phyloP scores from a whole-genome alignment of 495 filamentous ascomycete genomes.

The Daldinia grandis region DNA sequence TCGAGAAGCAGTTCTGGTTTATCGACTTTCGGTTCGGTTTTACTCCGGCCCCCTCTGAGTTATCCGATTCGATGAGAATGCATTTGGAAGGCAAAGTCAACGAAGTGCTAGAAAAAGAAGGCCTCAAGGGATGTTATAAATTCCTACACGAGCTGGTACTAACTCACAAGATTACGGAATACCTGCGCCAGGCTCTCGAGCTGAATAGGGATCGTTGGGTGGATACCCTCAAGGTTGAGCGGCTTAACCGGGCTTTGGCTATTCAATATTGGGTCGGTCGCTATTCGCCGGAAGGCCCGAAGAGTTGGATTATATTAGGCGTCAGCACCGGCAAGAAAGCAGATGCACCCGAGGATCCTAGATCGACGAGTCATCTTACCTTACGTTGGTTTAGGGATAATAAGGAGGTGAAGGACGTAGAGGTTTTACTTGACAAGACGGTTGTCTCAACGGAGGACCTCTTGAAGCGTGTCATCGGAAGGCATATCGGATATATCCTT shows the following conservation, averaged over 20 bases:
- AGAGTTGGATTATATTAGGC: conserved; percentile 92
- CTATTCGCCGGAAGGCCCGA: conserved; percentile 61
- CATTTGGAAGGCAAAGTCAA: conserved; percentile 78
- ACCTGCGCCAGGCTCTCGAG: conserved; percentile 76
- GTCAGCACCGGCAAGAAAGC: conserved; percentile 68
- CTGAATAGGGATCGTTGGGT: conserved; percentile 76
- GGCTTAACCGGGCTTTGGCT: conserved; percentile 77
- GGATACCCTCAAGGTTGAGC: conserved; percentile 74
- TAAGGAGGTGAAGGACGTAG: conserved; percentile 70
- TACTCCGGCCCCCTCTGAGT: conserved; percentile 66
- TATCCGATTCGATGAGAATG: conserved; percentile 66
- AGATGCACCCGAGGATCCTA: conserved; percentile 46
- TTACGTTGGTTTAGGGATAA: conserved; percentile 87
- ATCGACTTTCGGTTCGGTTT: conserved; percentile 90
- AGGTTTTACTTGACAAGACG: conserved; percentile 70
- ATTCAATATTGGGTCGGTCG: conserved; percentile 88
- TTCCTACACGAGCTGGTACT: conserved; percentile 85
- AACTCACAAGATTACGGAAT: conserved; percentile 84
- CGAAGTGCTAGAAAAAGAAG: conserved; percentile 66
- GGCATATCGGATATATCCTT: conserved; percentile 75
- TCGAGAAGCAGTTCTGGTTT: conserved; percentile 84
- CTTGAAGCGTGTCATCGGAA: conserved; percentile 75
- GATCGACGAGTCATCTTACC: conserved; percentile 60
- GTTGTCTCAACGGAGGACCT: conserved; percentile 76
- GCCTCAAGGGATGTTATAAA: conserved; percentile 79